These are phyloP conservation scores for Lactuca saligna DNA, from an alignment of 129 eudicot genomes.

Conservation along the genomic window DNA sequence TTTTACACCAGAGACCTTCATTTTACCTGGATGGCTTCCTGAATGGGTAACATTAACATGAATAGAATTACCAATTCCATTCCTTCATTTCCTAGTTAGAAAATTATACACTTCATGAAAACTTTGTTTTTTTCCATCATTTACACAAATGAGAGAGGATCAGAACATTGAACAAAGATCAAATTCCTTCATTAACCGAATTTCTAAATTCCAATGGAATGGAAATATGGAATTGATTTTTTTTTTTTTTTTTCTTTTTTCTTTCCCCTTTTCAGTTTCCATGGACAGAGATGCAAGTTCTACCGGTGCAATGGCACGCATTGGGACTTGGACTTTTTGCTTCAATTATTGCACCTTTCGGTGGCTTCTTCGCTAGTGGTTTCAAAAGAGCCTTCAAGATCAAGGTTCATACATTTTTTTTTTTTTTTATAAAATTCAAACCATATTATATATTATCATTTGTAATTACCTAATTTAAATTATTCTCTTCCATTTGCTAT, in stretches of 20 bases:
- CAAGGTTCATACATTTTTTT: constrained; percentile 41
- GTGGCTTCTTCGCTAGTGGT: constrained; percentile 98
- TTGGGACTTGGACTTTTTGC: constrained; percentile 89
- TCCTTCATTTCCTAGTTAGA: neutral
- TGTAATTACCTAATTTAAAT: neutral
- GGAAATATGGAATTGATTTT: neutral
- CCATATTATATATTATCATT: neutral
- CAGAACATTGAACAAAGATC: no score
- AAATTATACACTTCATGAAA: neutral
- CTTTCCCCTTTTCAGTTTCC: constrained; percentile 59
- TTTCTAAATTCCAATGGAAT: neutral
- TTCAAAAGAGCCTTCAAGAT: constrained; percentile 94
- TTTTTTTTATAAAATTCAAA: neutral
- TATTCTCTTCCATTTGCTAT: constrained; percentile 12
- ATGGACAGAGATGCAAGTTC: constrained; percentile 73
- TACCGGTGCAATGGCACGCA: constrained; percentile 98
- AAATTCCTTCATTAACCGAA: neutral
- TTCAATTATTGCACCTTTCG: constrained; percentile 95
- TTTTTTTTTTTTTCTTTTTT: neutral
- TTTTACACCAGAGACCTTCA: constrained; percentile 64
- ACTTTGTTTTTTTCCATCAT: neutral
- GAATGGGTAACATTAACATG: constrained; percentile 54
- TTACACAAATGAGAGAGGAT: no score
- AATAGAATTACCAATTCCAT: neutral
- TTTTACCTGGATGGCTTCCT: constrained; percentile 71